Evolutionary conservation across 345 rosid species (phyloP), one percentile per base, ranked within the genome.

Genomic region (Ceriops decandra): DNA sequence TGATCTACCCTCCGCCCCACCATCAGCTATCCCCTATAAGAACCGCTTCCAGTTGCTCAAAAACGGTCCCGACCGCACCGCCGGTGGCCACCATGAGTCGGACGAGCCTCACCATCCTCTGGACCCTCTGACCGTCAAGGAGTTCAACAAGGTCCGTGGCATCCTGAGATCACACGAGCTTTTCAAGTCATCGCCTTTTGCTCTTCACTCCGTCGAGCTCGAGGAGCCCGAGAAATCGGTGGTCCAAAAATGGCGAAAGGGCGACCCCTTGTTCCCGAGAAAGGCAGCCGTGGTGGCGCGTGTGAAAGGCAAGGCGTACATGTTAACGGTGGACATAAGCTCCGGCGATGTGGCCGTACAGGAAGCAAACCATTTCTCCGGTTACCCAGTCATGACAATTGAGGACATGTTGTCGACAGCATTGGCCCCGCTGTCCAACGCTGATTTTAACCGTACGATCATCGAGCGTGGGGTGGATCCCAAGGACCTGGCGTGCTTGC

Each of bases 361-460:
- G 59, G 78, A 78, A 24, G 59, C 60, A 7, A 73, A 59, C 46
- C 76, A 81, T 5, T 26, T 28, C 57, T 80, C 96, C n/a, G 99
- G 99, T 46, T 89, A 88, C 71, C 99, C 99, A 49, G 67, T 67
- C 72, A 82, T 95, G 96, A 90, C 98, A n/a, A 60, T 91, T 0
- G 98, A 95, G 70, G 99, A 95, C 75, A 90, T 95, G 96, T 85
- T 75, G 35, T 36, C 84, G 4, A 73, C 85, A 1, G 66, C 86
- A 5, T 71, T 67, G 84, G 87, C 85, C 53, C 96, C 98, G 4
- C 79, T 95, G 24, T 63, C 88, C 11, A 81, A 75, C 80, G 80
- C 76, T 5, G 80, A 80, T 60, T 83, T 95, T 74, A 95, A 90
- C 85, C 85, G 88, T 21, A 85, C 97, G 81, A 82, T 95, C 60